phyloP scores from a whole-genome alignment of 179 eudicot species.

The Vitellaria paradoxa region DNA sequence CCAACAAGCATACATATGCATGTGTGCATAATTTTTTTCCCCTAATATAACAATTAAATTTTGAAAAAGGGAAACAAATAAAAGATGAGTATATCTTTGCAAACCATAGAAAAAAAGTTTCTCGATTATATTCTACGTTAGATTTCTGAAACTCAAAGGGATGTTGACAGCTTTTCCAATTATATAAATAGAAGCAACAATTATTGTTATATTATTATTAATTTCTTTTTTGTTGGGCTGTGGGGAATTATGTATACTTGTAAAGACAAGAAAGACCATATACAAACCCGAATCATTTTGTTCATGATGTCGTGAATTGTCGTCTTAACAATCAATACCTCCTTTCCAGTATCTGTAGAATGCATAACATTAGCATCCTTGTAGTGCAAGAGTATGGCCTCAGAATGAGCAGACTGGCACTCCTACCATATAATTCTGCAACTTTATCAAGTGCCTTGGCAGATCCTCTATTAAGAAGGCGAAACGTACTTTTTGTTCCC shows the following conservation, averaged over 20 bases:
- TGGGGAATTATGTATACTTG: neutral
- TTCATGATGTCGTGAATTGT: conserved; percentile 99
- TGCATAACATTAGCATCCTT: conserved; percentile 13
- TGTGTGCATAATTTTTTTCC: neutral
- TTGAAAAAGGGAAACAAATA: neutral
- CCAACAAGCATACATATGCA: neutral
- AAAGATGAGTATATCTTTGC: neutral
- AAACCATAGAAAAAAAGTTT: neutral
- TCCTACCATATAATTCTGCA: conserved; percentile 91
- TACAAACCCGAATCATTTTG: conserved; percentile 90
- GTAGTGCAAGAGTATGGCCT: conserved; percentile 12
- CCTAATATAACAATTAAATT: neutral
- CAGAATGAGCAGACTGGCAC: conserved; percentile 18
- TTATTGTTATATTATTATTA: too few species aligned
- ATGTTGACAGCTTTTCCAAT: conserved; percentile 3
- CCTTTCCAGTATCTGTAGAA: conserved; percentile 83
- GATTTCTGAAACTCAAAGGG: neutral
- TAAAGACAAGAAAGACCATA: conserved; percentile 5
- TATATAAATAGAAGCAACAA: neutral
- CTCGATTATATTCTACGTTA: neutral
- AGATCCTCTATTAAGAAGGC: conserved; percentile 96
- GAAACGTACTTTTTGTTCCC: conserved; percentile 92
- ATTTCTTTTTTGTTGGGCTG: too few species aligned
- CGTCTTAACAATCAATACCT: conserved; percentile 84
- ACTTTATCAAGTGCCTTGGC: conserved; percentile 99